Conservation (phyloP, 106 monocot species). For the Phalaenopsis aphrodite region DNA sequence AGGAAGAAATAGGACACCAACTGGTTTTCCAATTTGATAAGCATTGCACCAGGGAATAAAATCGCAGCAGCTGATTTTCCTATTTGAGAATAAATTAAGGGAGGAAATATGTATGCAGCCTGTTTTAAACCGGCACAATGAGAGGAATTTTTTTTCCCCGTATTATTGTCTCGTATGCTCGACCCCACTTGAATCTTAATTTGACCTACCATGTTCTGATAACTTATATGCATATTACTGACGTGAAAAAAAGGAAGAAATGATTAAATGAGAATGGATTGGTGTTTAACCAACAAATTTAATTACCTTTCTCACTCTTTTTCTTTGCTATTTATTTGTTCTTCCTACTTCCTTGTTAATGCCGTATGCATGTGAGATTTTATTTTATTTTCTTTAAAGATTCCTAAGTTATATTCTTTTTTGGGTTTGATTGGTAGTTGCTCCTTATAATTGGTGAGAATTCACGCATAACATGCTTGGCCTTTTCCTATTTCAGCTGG, state of each 20-base stretch:
- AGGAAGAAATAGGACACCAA: too few species aligned
- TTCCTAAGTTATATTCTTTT: background rate
- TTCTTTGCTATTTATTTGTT: too few species aligned
- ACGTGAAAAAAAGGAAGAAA: background rate
- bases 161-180: background rate
- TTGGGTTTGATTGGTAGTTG: background rate
- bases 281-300: too few species aligned
- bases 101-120: background rate
- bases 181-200: background rate
- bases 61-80: too few species aligned
- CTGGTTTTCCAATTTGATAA: too few species aligned
- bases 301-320: too few species aligned
- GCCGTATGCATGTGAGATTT: background rate
- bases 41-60: too few species aligned
- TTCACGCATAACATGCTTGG: background rate
- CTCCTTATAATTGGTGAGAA: background rate
- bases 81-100: too few species aligned
- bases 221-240: background rate
- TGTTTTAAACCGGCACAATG: background rate
- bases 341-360: background rate
- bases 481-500: conserved; percentile 46
- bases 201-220: background rate
- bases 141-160: background rate
- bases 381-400: background rate
- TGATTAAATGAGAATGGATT: background rate